Conservation (phyloP, 331 rosid genomes). For the Stylosanthes scabra region DNA sequence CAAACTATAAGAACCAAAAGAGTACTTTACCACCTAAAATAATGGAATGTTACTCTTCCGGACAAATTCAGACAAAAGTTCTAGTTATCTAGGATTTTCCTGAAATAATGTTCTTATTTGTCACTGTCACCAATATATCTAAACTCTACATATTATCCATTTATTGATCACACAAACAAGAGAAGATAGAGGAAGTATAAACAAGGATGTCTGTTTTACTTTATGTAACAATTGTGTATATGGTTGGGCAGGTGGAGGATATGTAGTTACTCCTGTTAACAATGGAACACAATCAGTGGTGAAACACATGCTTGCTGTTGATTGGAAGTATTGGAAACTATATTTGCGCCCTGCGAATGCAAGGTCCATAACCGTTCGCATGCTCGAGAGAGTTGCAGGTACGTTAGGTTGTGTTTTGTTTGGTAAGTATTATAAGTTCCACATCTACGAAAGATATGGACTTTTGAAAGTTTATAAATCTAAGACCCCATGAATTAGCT, state of each 20-base stretch:
- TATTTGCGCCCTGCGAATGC: constrained; percentile 68
- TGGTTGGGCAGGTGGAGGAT: constrained; percentile 82
- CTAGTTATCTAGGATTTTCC: too few species aligned
- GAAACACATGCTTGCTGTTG: constrained; percentile 92
- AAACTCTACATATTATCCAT: too few species aligned
- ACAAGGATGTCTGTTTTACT: not conserved
- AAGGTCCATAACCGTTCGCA: constrained; percentile 69
- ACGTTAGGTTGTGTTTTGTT: not conserved
- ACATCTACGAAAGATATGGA: too few species aligned
- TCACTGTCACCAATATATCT: too few species aligned
- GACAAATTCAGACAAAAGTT: too few species aligned
- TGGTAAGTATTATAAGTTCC: too few species aligned
- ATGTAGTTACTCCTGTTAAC: constrained; percentile 77
- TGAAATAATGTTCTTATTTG: too few species aligned
- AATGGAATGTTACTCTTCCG: too few species aligned
- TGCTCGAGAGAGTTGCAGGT: constrained; percentile 92
- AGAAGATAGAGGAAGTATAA: not conserved
- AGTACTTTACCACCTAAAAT: too few species aligned
- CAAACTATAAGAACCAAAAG: too few species aligned
- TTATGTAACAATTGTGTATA: not conserved
- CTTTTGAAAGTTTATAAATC: too few species aligned
- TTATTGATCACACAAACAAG: not conserved
- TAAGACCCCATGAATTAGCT: too few species aligned
- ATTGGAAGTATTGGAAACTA: constrained; percentile 92
- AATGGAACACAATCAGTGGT: constrained; percentile 80